A percentile compares a stretch with the other conserved stretches of the same genome.
Conservation (phyloP, 73 alveolate species). For the Tetrahymena elliotti region DNA sequence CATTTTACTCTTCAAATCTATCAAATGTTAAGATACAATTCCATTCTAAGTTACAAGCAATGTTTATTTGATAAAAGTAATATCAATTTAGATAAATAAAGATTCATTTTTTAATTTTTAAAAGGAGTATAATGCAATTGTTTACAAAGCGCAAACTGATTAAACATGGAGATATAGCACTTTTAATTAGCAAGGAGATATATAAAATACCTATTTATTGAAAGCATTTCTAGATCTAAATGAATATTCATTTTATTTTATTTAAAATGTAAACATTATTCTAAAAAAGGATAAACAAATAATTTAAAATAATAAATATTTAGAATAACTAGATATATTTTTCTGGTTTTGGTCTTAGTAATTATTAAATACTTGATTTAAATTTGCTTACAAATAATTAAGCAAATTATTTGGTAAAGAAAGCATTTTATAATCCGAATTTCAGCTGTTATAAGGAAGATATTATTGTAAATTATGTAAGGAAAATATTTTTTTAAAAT, state of each 20-base stretch:
- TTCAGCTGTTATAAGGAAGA: background rate
- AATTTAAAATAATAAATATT: too few species aligned
- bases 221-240: background rate
- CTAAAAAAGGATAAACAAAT: too few species aligned
- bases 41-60: background rate
- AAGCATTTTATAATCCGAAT: background rate
- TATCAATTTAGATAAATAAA: too few species aligned
- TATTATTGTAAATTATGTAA: background rate
- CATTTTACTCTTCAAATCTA: background rate
- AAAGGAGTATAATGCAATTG: background rate
- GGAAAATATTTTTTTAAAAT: too few species aligned
- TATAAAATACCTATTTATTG: background rate
- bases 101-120: too few species aligned
- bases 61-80: background rate
- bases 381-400: too few species aligned
- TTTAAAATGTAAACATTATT: background rate
- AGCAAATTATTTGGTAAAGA: background rate
- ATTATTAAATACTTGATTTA: background rate
- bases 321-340: background rate
- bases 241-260: background rate
- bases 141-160: background rate
- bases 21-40: background rate
- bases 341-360: background rate
- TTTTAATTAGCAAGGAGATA: background rate
- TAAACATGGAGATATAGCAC: background rate